A percentile compares a stretch with the other conserved stretches of the same genome.
Conservation (phyloP, 2,329 filamentous ascomycete genomes). For the Cordyceps tenuipes region DNA sequence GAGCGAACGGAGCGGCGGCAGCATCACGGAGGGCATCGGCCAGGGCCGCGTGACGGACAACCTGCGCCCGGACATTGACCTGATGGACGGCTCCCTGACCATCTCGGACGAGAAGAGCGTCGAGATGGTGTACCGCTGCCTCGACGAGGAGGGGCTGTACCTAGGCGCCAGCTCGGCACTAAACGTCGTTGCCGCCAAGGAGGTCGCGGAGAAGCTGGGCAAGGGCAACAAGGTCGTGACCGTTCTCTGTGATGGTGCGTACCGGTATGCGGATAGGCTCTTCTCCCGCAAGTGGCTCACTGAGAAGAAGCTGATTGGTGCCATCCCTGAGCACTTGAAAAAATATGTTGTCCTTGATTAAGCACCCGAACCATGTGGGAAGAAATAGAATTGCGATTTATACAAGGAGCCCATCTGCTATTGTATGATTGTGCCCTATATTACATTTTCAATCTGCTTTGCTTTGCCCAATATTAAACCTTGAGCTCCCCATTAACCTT, state of each 20-base stretch:
- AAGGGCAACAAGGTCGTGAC: slow-evolving; percentile 88
- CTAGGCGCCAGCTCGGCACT: slow-evolving; percentile 87
- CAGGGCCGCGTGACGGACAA: slow-evolving; percentile 97
- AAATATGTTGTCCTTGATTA: slow-evolving; percentile 92
- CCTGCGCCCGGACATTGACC: slow-evolving; percentile 70
- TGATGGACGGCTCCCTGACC: slow-evolving; percentile 75
- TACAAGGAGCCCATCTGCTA: slow-evolving; percentile 1
- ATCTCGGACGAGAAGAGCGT: slow-evolving; percentile 92
- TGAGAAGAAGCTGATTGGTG: slow-evolving; percentile 71
- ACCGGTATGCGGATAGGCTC: slow-evolving; percentile 86
- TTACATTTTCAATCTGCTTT: slow-evolving; percentile 2
- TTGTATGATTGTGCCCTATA: slow-evolving; percentile 8
- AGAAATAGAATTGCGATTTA: slow-evolving; percentile 10
- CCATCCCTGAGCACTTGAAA: slow-evolving; percentile 75
- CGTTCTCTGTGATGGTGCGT: slow-evolving; percentile 91
- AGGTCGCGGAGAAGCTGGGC: slow-evolving; percentile 85
- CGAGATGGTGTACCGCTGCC: slow-evolving; percentile 92
- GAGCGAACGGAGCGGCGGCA: slow-evolving; percentile 70
- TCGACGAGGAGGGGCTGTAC: slow-evolving; percentile 94
- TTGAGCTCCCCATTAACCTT: background rate
- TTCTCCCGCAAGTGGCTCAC: slow-evolving; percentile 89
- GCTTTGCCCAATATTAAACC: background rate
- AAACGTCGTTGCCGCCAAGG: slow-evolving; percentile 91
- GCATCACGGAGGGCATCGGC: slow-evolving; percentile 96
- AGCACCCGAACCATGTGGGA: background rate